Evolutionary conservation across 108 stramenopile genomes (phyloP), one percentile per base, ranked within the genome.

Genomic region (Nitzschia putrida): DNA sequence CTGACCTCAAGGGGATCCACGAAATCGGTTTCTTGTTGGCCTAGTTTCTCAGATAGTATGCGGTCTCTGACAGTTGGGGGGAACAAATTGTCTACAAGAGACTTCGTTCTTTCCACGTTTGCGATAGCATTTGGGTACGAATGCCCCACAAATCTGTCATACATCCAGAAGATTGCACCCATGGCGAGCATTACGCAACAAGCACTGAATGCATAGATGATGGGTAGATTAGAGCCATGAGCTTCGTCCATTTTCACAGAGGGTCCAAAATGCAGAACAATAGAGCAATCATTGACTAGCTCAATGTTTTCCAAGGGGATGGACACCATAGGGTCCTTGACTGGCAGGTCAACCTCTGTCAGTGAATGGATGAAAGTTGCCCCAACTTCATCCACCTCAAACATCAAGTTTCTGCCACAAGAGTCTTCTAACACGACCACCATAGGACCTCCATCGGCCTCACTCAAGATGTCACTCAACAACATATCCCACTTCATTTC

Each of bases 61-160:
- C 66, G 66, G 29, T 66, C 66, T 18, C 66, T 18, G 14, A 66
- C 66, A 6, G 52, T 52, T 13, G 26, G 22, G 3, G 66, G 66
- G 52, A 66, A 66, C 18, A 66, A 5, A 8, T 50, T 9, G 14
- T 54, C 53, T 10, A 66, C 66, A 16, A 66, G 37, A 54, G 43
- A 41, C 20, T 53, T 54, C 37, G 43, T 54, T 24, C 66, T 50
- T 53, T 53, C 66, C 3, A 54, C 66, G 9, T 54, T 54, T 13
- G 14, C 8, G 2, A 66, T 39, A 13, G 53, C 53, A 20, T 52
- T 39, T 10, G 7, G 11, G 12, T 66, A 54, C 7, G 53, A 54
- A 13, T 53, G 52, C 2, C 53, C 52, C 8, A 39, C 44, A 24
- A 66, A 18, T 3, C 53, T 34, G 40, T 66, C 66, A 51, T 66